Evolutionary conservation across 1,284 basidiomycete genomes (phyloP), one percentile per base, ranked within the genome.

Genomic region (Cerioporus squamosus): DNA sequence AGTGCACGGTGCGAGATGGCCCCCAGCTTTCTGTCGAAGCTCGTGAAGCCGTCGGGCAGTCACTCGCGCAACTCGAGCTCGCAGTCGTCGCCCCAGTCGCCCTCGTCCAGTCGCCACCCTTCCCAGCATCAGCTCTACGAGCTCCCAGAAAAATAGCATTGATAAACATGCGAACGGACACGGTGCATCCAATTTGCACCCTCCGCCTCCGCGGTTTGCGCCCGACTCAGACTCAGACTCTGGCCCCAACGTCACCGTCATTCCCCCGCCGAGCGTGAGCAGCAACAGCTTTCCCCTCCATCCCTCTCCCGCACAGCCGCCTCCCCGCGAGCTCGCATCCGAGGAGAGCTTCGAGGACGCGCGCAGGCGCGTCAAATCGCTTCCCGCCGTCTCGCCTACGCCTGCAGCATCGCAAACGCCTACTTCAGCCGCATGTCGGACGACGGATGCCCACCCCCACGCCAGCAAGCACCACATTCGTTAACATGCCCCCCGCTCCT

Each of bases 171-270:
- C 10, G 12, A 23, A 24, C 24, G 29, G 40, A 39, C 23, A 24
- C 23, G 47, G 57, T 17, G 47, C n/a, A n/a, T 3, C n/a, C n/a
- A n/a, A n/a, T n/a, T n/a, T 38, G 49, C 40, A 18, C n/a, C 40
- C 40, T 29, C 40, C 18, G 15, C 38, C 24, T 15, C 40, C 39
- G 31, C 64, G 62, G 45, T 51, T 52, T 26, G 29, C 54, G 48
- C 55, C 51, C 42, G 18, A 69, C 31, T 59, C 63, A 26, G 63
- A 57, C 26, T 68, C 70, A 14, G 70, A 72, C 33, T 75, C 72
- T 61, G 76, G 77, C 51, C 81, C 78, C 7, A 82, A 79, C 61
- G 82, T 86, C 15, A 84, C 80, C 0, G 74, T 86, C 31, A 74
- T 85, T n/a, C 84, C 84, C 0, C 83, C 83, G 0, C 84, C 84